These are phyloP conservation scores for Entomortierella lignicola DNA, from an alignment of 192 early-diverging fungal species.

Conservation along the genomic window DNA sequence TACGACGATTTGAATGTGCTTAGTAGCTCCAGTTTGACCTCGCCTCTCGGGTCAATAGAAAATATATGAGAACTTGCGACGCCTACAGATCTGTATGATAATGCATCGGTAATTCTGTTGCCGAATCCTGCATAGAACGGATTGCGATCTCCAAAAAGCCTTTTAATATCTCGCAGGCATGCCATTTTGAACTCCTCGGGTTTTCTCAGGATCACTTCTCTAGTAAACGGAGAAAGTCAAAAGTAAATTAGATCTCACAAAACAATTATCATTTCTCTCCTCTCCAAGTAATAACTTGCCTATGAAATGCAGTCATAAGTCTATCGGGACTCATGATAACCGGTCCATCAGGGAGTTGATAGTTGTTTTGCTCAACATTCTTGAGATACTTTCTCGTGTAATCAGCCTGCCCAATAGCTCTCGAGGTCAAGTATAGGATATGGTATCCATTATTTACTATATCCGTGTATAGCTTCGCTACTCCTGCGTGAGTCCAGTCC, in stretches of 20 bases:
- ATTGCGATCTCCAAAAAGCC: constrained; percentile 81
- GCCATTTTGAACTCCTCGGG: constrained; percentile 98
- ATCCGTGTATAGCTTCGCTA: constrained; percentile 96
- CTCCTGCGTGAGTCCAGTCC: constrained; percentile 97
- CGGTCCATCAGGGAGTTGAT: constrained; percentile 91
- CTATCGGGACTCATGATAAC: constrained; percentile 96
- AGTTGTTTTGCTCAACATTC: constrained; percentile 87
- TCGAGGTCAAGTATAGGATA: constrained; percentile 92
- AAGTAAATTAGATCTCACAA: background rate
- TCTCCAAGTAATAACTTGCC: too few species aligned
- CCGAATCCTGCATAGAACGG: constrained; percentile 98
- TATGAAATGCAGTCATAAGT: constrained; percentile 89
- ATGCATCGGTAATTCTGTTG: constrained; percentile 94
- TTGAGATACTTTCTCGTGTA: constrained; percentile 91
- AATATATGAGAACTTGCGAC: constrained; percentile 93
- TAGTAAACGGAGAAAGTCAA: background rate
- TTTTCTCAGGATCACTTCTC: constrained; percentile 94
- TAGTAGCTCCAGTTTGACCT: constrained; percentile 92
- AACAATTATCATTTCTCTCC: background rate
- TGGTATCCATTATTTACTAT: constrained; percentile 94
- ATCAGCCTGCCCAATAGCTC: constrained; percentile 94
- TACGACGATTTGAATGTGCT: constrained; percentile 84
- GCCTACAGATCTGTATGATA: constrained; percentile 93
- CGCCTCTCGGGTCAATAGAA: constrained; percentile 91
- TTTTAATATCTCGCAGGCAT: constrained; percentile 87